phyloP scores from a whole-genome alignment of 2,329 filamentous ascomycete genomes.

The Colletotrichum noveboracense region DNA sequence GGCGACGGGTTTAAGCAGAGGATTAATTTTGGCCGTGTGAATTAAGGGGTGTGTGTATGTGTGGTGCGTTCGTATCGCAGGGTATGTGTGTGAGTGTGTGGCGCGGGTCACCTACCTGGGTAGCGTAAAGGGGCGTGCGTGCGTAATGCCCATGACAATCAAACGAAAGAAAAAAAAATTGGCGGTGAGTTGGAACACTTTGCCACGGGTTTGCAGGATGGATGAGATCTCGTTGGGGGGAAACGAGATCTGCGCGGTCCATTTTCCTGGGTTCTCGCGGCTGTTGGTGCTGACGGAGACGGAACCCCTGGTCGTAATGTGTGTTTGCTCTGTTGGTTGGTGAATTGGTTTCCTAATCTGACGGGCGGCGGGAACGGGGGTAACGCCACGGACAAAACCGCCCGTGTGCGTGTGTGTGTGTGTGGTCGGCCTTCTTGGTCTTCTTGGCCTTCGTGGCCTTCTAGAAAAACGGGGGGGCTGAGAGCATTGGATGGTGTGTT shows the following conservation, averaged over 20 bases:
- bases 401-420: not conserved
- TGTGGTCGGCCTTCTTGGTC: not conserved
- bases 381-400: not conserved
- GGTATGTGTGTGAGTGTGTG: not conserved
- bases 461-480: not conserved
- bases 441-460: not conserved
- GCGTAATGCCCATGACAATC: not conserved
- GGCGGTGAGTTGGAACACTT: not conserved
- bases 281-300: not conserved
- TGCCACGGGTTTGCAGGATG: not conserved
- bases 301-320: not conserved
- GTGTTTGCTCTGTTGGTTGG: not conserved
- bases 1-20: not conserved
- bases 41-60: not conserved
- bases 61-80: not conserved
- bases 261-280: not conserved
- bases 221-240: not conserved
- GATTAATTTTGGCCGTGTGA: not conserved
- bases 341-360: not conserved
- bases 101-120: not conserved
- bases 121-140: not conserved
- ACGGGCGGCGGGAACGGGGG: not conserved
- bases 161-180: not conserved
- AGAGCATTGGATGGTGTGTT: not conserved
- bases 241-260: not conserved